phyloP scores from a whole-genome alignment of 495 filamentous ascomycete genomes.

The Echria macrotheca region DNA sequence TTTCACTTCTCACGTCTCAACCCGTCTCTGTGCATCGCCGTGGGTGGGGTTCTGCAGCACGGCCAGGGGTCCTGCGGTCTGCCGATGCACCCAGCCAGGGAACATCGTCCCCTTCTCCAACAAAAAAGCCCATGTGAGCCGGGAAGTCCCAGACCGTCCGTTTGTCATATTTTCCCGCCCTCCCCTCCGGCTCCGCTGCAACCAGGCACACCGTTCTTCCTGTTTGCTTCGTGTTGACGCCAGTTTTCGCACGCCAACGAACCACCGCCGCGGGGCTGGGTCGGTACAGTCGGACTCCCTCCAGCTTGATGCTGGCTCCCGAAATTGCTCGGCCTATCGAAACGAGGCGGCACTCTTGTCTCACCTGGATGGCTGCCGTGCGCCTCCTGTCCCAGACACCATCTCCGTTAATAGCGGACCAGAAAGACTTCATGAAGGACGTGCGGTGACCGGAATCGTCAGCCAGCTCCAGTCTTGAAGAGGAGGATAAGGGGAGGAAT shows the following conservation, averaged over 20 bases:
- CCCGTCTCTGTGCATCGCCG: constrained; percentile 12
- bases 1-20: not conserved
- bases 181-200: not conserved
- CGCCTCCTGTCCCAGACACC: not conserved
- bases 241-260: constrained; percentile 12
- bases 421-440: constrained; percentile 11
- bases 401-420: not conserved
- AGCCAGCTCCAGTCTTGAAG: constrained; percentile 4
- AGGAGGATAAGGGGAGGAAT: no score
- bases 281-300: constrained; percentile 12
- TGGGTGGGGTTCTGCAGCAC: constrained; percentile 14
- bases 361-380: constrained; percentile 1
- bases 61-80: constrained; percentile 19
- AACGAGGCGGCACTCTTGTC: constrained; percentile 12
- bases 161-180: constrained; percentile 4
- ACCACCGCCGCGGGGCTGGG: constrained; percentile 17
- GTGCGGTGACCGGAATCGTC: constrained; percentile 14
- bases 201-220: not conserved
- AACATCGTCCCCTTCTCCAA: constrained; percentile 8
- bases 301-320: constrained; percentile 18
- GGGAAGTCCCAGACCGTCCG: not conserved
- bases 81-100: constrained; percentile 11
- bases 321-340: constrained; percentile 18
- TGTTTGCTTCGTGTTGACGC: constrained; percentile 1
- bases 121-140: constrained; percentile 4